A percentile compares a stretch with the other conserved stretches of the same genome.
Evolutionary conservation across 2,329 filamentous ascomycete genomes (phyloP).

Genomic region (Penicillium sp.): DNA sequence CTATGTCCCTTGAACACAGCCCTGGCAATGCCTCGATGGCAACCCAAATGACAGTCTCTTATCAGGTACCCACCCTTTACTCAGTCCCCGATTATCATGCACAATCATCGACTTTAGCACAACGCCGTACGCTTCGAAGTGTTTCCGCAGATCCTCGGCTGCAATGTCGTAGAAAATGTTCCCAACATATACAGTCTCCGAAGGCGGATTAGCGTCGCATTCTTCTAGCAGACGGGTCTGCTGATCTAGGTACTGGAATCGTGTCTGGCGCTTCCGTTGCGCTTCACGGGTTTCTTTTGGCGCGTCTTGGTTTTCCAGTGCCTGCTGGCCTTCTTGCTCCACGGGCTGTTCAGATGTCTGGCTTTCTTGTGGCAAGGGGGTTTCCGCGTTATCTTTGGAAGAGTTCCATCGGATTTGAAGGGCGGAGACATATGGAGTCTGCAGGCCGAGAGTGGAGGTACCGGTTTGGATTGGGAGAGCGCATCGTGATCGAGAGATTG

Average conservation of each 20-base stretch:
- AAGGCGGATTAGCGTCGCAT: too few relatives aligned
- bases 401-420: conserved; percentile 20
- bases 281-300: too few relatives aligned
- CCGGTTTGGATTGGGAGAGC: conserved; percentile 23
- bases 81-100: conserved; percentile 60
- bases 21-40: too few relatives aligned
- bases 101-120: conserved; percentile 56
- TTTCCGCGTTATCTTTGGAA: not conserved
- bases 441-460: conserved; percentile 16
- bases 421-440: conserved; percentile 32
- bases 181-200: conserved; percentile 60
- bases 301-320: conserved; percentile 3
- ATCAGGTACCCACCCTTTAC: conserved; percentile 61
- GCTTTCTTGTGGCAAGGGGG: too few relatives aligned
- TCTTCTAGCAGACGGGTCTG: too few relatives aligned
- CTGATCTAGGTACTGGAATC: conserved; percentile 3
- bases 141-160: conserved; percentile 57
- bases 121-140: conserved; percentile 59
- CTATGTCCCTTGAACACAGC: too few relatives aligned
- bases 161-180: conserved; percentile 70
- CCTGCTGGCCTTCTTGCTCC: too few relatives aligned
- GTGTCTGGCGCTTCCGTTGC: conserved; percentile 10
- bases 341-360: too few relatives aligned
- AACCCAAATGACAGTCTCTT: too few relatives aligned
- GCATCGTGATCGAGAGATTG: conserved; percentile 35